These are phyloP conservation scores for Chloroidium sp. DNA, from an alignment of 163 green algal genomes.

Conservation along the genomic window DNA sequence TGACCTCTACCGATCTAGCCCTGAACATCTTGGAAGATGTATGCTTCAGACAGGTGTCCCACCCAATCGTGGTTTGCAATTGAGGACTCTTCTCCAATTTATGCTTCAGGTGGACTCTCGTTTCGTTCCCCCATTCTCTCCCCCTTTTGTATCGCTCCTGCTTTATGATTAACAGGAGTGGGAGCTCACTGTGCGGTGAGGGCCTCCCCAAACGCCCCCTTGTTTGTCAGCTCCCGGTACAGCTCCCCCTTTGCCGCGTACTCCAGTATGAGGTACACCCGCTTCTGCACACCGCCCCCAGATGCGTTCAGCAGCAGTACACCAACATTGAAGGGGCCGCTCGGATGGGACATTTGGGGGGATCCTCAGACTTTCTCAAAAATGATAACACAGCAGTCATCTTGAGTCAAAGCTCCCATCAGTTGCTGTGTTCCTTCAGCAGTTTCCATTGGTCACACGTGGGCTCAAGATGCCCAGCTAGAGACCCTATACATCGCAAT, in stretches of 20 bases:
- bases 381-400: too few relatives aligned
- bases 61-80: too few relatives aligned
- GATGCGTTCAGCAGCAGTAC: not conserved
- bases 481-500: too few relatives aligned
- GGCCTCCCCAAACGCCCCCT: slow-evolving; percentile 73
- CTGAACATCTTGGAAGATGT: too few relatives aligned
- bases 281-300: slow-evolving; percentile 36
- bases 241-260: slow-evolving; percentile 94
- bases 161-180: not conserved
- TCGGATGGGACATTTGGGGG: not conserved
- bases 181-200: slow-evolving; percentile 64
- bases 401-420: not conserved
- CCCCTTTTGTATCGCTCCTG: not conserved
- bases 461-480: too few relatives aligned
- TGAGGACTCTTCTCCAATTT: not conserved
- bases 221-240: slow-evolving; percentile 90
- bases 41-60: too few relatives aligned
- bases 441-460: too few relatives aligned
- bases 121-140: not conserved
- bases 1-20: too few relatives aligned
- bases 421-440: too few relatives aligned
- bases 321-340: not conserved
- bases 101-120: not conserved
- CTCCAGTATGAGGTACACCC: slow-evolving; percentile 98
- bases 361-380: not conserved